These are phyloP conservation scores for Coemansia nantahalensis DNA, from an alignment of 192 early-diverging fungal genomes.

Conservation along the genomic window DNA sequence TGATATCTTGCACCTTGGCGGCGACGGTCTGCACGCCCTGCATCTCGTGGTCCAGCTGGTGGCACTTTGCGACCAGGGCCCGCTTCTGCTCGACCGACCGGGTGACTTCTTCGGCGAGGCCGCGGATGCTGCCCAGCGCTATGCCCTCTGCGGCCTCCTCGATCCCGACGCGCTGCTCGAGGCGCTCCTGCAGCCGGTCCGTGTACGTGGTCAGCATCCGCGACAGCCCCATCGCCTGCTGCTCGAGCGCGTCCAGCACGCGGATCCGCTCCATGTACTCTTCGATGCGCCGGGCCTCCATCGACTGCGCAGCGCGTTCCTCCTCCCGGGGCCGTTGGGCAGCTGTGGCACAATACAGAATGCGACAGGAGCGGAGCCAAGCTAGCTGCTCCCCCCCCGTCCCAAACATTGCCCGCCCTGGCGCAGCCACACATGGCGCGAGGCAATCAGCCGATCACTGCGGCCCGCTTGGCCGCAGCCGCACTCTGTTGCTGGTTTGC, in stretches of 20 bases:
- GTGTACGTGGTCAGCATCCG: constrained; percentile 51
- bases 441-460: too few relatives aligned
- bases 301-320: not conserved
- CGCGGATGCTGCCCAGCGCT: constrained; percentile 25
- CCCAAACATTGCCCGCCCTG: too few relatives aligned
- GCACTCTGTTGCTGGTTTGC: too few relatives aligned
- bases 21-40: constrained; percentile 10
- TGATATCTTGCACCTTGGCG: constrained; percentile 28
- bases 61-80: constrained; percentile 25
- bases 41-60: constrained; percentile 24
- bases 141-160: constrained; percentile 26
- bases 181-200: constrained; percentile 42
- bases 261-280: constrained; percentile 51
- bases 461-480: too few relatives aligned
- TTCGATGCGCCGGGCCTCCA: constrained; percentile 39
- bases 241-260: constrained; percentile 44
- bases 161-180: constrained; percentile 32
- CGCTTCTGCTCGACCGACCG: constrained; percentile 27
- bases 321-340: too few relatives aligned
- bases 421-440: too few relatives aligned
- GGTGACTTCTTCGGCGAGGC: constrained; percentile 12
- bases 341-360: too few relatives aligned
- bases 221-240: constrained; percentile 49
- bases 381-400: too few relatives aligned
- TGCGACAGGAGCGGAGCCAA: too few relatives aligned